These are phyloP conservation scores for Sphaerulina musiva DNA, from an alignment of 2,329 filamentous ascomycete species.

Conservation along the genomic window DNA sequence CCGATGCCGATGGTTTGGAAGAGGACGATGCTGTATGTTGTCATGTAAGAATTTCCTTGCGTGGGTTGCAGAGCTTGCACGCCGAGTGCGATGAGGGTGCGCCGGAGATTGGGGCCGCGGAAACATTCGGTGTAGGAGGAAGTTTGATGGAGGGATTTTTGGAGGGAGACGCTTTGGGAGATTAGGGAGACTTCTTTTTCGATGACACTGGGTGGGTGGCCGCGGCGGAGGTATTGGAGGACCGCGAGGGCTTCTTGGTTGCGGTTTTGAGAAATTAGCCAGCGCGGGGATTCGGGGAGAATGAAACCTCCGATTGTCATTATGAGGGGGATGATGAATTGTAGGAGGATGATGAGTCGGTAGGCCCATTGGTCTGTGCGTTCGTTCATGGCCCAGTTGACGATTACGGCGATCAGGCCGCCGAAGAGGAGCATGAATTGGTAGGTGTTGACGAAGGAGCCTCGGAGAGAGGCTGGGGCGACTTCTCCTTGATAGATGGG, in stretches of 20 bases:
- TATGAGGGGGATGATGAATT: conserved; percentile 9
- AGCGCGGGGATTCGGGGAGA: conserved; percentile 8
- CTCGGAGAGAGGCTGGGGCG: conserved; percentile 7
- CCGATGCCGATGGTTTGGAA: not conserved
- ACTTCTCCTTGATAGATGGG: conserved; percentile 14
- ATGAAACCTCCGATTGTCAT: conserved; percentile 12
- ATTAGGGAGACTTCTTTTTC: not conserved
- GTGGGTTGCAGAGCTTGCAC: not conserved
- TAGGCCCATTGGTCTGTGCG: conserved; percentile 13
- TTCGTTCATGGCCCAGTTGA: conserved; percentile 13
- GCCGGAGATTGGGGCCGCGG: not conserved
- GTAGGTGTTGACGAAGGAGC: conserved; percentile 13
- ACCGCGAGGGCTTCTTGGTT: conserved; percentile 4
- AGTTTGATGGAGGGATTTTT: not conserved
- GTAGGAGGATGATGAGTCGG: conserved; percentile 7
- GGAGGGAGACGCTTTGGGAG: not conserved
- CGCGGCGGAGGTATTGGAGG: conserved; percentile 4
- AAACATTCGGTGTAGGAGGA: not conserved
- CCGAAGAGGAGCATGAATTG: conserved; percentile 16
- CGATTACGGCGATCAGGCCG: conserved; percentile 8
- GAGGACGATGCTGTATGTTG: not conserved
- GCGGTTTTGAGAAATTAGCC: conserved; percentile 10
- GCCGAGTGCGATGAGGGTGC: not conserved
- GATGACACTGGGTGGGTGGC: too few species aligned
- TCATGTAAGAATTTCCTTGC: not conserved